These are phyloP conservation scores for Diaporthe sp. DNA, from an alignment of 2,329 filamentous ascomycete species.

Conservation along the genomic window DNA sequence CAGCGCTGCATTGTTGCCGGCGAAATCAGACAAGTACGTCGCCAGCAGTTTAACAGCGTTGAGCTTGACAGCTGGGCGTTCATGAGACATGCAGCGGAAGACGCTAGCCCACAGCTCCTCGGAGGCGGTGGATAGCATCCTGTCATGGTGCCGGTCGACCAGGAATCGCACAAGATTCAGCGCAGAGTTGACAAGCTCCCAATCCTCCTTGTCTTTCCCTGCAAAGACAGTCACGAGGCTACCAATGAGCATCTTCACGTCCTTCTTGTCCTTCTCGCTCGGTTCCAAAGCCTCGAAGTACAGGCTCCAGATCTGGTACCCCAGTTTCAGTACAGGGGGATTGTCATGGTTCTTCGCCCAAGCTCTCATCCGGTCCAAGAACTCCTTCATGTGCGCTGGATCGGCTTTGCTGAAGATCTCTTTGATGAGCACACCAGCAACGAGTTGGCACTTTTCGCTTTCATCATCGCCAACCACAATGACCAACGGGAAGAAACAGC, in stretches of 20 bases:
- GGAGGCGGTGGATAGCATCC: constrained; percentile 72
- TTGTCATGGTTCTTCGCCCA: constrained; percentile 87
- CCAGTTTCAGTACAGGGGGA: constrained; percentile 77
- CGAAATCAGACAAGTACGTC: constrained; percentile 85
- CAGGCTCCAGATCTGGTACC: constrained; percentile 84
- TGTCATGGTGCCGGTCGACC: constrained; percentile 74
- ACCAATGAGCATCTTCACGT: constrained; percentile 74
- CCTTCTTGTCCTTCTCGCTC: constrained; percentile 73
- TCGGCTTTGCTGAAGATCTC: constrained; percentile 85
- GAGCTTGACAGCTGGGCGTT: constrained; percentile 81
- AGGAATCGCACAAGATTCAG: constrained; percentile 79
- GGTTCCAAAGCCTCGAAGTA: constrained; percentile 81
- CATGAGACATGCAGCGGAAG: constrained; percentile 78
- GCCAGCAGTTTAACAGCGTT: constrained; percentile 81
- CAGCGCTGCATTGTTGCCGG: constrained; percentile 66
- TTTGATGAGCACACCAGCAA: constrained; percentile 84
- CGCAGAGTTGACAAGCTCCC: constrained; percentile 81
- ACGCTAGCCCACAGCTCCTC: constrained; percentile 80
- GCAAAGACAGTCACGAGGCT: constrained; percentile 68
- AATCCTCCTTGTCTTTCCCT: constrained; percentile 71
- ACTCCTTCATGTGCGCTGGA: constrained; percentile 77
- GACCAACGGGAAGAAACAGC: constrained; percentile 88
- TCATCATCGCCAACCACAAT: constrained; percentile 91
- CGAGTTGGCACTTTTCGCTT: constrained; percentile 84
- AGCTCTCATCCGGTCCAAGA: constrained; percentile 77